Percentiles rank a stretch among this genome's conserved stretches.
Conservation (phyloP, 1,284 basidiomycete genomes). For the Kwoniella shivajii region DNA sequence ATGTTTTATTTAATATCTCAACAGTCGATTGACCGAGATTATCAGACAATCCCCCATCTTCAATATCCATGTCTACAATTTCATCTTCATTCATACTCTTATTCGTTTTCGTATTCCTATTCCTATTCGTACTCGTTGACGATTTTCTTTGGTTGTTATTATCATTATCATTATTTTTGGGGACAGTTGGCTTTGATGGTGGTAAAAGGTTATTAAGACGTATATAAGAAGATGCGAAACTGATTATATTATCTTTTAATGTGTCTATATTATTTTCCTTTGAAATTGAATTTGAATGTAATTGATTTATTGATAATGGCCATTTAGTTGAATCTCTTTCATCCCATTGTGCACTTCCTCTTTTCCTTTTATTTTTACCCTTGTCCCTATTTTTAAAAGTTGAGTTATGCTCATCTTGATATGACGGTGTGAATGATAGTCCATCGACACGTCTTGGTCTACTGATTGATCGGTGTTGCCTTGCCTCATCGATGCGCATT, state of each 20-base stretch:
- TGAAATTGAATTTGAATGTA: background rate
- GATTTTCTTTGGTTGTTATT: background rate
- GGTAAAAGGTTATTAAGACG: conserved; percentile 14
- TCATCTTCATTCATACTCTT: too few relatives aligned
- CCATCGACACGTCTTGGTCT: conserved; percentile 9
- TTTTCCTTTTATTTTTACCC: background rate
- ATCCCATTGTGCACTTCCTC: background rate
- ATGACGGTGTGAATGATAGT: conserved; percentile 10
- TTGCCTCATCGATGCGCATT: background rate
- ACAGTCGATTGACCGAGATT: conserved; percentile 8
- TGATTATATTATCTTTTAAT: conserved; percentile 20
- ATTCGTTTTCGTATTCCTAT: background rate
- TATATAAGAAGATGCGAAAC: conserved; percentile 26
- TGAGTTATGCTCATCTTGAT: conserved; percentile 8
- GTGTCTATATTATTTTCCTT: background rate
- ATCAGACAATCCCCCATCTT: too few relatives aligned
- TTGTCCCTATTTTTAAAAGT: background rate
- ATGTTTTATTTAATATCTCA: conserved; percentile 4
- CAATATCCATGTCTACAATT: too few relatives aligned
- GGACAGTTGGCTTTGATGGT: background rate
- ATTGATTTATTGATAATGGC: conserved; percentile 2
- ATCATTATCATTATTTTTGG: background rate
- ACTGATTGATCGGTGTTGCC: background rate
- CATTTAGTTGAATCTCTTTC: conserved; percentile 2
- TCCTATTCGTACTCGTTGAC: background rate